Evolutionary conservation across 495 filamentous ascomycete species (phyloP), one percentile per base, ranked within the genome.

Genomic region (Xylaria telfairii): DNA sequence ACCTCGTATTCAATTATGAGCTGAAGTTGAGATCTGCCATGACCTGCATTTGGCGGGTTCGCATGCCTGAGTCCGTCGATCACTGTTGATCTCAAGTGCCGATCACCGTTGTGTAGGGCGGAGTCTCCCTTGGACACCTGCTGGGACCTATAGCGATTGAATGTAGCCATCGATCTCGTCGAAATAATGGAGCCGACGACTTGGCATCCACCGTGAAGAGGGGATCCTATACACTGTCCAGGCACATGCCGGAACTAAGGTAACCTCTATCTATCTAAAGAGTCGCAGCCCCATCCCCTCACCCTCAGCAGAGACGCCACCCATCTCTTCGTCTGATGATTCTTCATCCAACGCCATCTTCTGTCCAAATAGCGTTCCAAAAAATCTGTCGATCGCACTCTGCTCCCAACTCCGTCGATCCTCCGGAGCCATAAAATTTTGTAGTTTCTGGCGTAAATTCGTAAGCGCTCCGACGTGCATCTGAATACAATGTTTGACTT

Each of bases 351-450:
- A 80, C 68, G 85, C 83, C 70, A 93, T 83, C 78, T 90, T 93
- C 76, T 91, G 90, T 19, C 96, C 96, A 66, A 99, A 89, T 76
- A 99, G 80, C 41, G 93, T 92, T 39, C 90, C 91, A 82, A 99
- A 98, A 76, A 99, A 90, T 75, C 97, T 88, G 76, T 93, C 92
- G 64, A 93, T 88, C 47, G 93, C 92, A 64, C 88, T 85, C 64
- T 88, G 85, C 61, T 92, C 91, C 95, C 95, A 97, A 15, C 72
- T 77, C 3, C 90, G 86, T 37, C 92, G 83, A 77, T 97, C 92
- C 78, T 97, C 92, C 0, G 95, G 92, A 37, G 94, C 95, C 95
- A 98, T 97, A 77, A 98, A 98, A 82, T 98, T 98, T 83, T 96
- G 92, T 71, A 99, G 80, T 81, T 97, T 98, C 83, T 98, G 94